Evolutionary conservation across 768 basidiomycete genomes (phyloP), one percentile per base, ranked within the genome.

Genomic region (Mycena belliarum): DNA sequence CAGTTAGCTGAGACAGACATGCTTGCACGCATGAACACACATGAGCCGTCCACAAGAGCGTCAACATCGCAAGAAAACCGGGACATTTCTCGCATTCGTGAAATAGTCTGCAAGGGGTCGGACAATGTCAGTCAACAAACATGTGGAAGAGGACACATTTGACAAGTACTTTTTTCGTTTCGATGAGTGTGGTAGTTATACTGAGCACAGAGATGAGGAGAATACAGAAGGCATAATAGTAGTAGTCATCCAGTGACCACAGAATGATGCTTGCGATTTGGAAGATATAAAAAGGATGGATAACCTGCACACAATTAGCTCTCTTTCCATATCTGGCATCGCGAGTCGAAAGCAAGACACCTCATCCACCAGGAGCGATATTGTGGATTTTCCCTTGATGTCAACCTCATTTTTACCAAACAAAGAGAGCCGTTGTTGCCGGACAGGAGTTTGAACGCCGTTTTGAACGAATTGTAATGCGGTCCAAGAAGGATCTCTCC

Each of bases 221-320:
- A 64, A 98, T 99, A 65, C 95, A 97, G 65, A 95, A 96, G 12
- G 95, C 96, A 70, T 98, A 98, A 67, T 98, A 98, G 64, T 89
- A 94, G 68, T 98, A 99, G 69, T 98, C 83, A 63, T 99, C 97
- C 50, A 98, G 66, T 2, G 91, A 89, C 97, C 97, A 99, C 7
- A 99, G 75, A 37, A 91, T 76, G 64, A 98, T 90, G 63, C 94
- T 97, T 48, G 93, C 93, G 63, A 98, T 87, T 80, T 99, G 97
- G 69, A 99, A 99, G 52, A 99, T 89, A 69, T 98, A 98, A 73
- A 98, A 98, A 0, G 97, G 97, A 69, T 98, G 96, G 37, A 98
- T 88, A 43, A 97, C 85, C 93, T 88, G 60, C 12, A 29, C 18
- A 25, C 20, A 3, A 24, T 44, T 54, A 35, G 32, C 59, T 37